These are phyloP conservation scores for Parsonsia alboflavescens DNA, from an alignment of 257 asterid species.

Conservation along the genomic window DNA sequence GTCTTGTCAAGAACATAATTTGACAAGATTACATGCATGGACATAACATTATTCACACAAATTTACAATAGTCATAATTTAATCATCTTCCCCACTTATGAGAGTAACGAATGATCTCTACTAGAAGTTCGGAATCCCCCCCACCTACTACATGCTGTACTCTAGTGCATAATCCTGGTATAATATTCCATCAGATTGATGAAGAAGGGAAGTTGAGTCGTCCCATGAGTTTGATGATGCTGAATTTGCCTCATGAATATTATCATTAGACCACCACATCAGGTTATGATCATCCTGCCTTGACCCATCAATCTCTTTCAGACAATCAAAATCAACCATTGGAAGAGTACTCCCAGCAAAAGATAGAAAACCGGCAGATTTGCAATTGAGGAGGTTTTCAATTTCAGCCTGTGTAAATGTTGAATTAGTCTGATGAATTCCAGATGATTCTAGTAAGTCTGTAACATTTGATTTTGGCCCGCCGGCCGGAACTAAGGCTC, in stretches of 20 bases:
- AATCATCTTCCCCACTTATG: slow-evolving; percentile 22
- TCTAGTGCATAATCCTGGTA: slow-evolving; percentile 46
- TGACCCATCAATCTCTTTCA: slow-evolving; percentile 37
- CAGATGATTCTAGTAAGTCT: slow-evolving; percentile 11
- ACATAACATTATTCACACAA: slow-evolving; percentile 40
- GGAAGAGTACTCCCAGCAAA: neutral
- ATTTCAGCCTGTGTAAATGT: slow-evolving; percentile 49
- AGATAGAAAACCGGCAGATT: slow-evolving; percentile 22
- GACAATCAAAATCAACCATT: slow-evolving; percentile 39
- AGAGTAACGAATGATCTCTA: slow-evolving; percentile 22
- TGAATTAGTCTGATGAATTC: slow-evolving; percentile 16
- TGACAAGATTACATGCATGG: slow-evolving; percentile 15
- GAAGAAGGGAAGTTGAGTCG: slow-evolving; percentile 38
- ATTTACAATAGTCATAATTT: slow-evolving; percentile 31
- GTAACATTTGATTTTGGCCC: slow-evolving; percentile 5
- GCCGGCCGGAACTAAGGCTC: slow-evolving; percentile 1
- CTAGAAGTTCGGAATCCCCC: neutral
- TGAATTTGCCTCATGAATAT: slow-evolving; percentile 46
- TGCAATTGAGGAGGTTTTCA: slow-evolving; percentile 39
- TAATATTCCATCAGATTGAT: slow-evolving; percentile 37
- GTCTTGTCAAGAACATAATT: slow-evolving; percentile 17
- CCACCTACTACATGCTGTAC: slow-evolving; percentile 34
- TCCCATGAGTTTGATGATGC: slow-evolving; percentile 56
- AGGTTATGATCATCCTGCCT: slow-evolving; percentile 27
- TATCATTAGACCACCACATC: slow-evolving; percentile 67